Conservation (phyloP, 2,329 filamentous ascomycete genomes). For the Alternaria infectoria region DNA sequence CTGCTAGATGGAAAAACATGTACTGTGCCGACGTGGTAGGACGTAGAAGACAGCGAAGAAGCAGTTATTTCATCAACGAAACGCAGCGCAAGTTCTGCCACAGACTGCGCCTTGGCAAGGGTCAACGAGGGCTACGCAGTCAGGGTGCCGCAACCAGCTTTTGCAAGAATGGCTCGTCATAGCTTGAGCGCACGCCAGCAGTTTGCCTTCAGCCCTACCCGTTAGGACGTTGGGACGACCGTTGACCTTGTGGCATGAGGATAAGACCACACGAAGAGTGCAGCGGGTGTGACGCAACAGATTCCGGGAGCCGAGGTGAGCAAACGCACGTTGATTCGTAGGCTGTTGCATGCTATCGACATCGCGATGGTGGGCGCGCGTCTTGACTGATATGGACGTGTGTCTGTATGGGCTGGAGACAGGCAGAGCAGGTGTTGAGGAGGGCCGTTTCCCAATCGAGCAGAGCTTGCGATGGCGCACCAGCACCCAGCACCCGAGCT, state of each 20-base stretch:
- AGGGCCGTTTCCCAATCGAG: conserved; percentile 19
- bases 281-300: neutral
- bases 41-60: neutral
- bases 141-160: neutral
- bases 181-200: neutral
- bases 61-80: neutral
- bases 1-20: neutral
- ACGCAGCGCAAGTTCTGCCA: neutral
- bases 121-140: neutral
- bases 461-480: conserved; percentile 17
- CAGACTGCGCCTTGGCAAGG: neutral
- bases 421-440: conserved; percentile 31
- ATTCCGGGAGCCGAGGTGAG: neutral
- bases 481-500: neutral
- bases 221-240: neutral
- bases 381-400: conserved; percentile 10
- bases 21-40: neutral
- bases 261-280: neutral
- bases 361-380: neutral
- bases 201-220: conserved; percentile 9
- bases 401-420: conserved; percentile 19
- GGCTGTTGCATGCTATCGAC: neutral
- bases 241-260: neutral
- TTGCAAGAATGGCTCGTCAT: neutral
- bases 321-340: neutral